A percentile compares a stretch with the other conserved stretches of the same genome.
Conservation (phyloP, 2,329 filamentous ascomycete species). For the Hypoxylon rubiginosum region DNA sequence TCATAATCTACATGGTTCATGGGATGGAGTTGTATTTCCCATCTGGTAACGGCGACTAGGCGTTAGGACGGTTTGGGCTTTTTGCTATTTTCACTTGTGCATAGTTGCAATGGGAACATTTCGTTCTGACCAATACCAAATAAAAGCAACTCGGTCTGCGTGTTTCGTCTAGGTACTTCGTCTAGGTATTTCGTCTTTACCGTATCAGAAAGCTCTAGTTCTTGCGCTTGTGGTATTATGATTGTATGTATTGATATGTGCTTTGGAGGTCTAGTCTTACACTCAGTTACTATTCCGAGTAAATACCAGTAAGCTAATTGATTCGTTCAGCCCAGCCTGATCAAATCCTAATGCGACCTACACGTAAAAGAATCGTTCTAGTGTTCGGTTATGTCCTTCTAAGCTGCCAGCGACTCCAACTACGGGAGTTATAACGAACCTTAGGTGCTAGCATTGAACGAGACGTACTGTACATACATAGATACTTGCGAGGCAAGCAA, state of each 20-base stretch:
- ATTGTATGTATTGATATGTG: slow-evolving; percentile 1
- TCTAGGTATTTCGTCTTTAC: background rate
- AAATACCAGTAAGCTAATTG: background rate
- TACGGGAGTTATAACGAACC: background rate
- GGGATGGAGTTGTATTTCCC: slow-evolving; percentile 46
- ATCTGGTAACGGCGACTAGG: slow-evolving; percentile 51
- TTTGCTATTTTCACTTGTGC: slow-evolving; percentile 45
- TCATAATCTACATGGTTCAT: slow-evolving; percentile 46
- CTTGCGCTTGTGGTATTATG: background rate
- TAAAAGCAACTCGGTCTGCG: slow-evolving; percentile 36
- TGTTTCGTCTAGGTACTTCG: slow-evolving; percentile 16
- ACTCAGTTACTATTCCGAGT: background rate
- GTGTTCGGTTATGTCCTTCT: background rate
- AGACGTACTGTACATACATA: background rate
- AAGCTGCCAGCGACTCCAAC: background rate
- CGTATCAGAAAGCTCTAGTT: too few species aligned
- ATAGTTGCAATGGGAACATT: slow-evolving; percentile 46
- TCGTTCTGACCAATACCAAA: slow-evolving; percentile 48
- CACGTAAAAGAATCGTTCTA: background rate
- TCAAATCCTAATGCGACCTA: slow-evolving; percentile 3
- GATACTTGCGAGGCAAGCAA: background rate
- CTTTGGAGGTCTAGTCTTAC: background rate
- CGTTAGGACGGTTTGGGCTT: slow-evolving; percentile 47
- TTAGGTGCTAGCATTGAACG: background rate
- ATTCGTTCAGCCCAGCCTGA: background rate